A percentile compares a stretch with the other conserved stretches of the same genome.
phyloP scores from a whole-genome alignment of 768 basidiomycete genomes.

The Boletus rubropictus region DNA sequence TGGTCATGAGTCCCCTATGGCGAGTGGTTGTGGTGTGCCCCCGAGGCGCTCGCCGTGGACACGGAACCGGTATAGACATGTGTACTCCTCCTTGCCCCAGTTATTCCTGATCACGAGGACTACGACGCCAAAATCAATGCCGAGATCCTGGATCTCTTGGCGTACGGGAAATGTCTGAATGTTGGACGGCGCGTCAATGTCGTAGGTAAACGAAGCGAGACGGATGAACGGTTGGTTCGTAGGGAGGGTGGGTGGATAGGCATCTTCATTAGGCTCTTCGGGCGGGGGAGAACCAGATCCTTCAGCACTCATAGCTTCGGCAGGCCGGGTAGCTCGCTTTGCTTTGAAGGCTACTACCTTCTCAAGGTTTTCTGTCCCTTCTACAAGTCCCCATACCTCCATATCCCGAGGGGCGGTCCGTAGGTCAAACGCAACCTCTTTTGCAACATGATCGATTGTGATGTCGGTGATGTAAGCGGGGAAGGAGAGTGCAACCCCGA shows the following conservation, averaged over 20 bases:
- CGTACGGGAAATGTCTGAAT: conserved; percentile 80
- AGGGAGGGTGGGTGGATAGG: conserved; percentile 47
- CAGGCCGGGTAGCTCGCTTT: conserved; percentile 35
- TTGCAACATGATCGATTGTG: conserved; percentile 83
- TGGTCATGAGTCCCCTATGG: conserved; percentile 21
- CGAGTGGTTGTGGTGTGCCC: conserved; percentile 35
- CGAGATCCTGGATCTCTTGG: conserved; percentile 59
- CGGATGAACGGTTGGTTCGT: conserved; percentile 49
- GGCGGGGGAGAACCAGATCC: conserved; percentile 19
- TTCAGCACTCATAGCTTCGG: conserved; percentile 30
- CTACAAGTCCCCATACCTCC: conserved; percentile 89
- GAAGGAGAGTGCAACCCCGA: conserved; percentile 74
- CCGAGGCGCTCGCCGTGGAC: conserved; percentile 63
- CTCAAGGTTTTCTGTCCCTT: conserved; percentile 63
- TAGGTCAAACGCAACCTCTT: conserved; percentile 77
- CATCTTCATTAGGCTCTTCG: conserved; percentile 30
- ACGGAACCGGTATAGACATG: conserved; percentile 84
- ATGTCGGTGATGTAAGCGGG: conserved; percentile 55
- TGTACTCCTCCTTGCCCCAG: conserved; percentile 79
- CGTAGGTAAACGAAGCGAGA: conserved; percentile 64
- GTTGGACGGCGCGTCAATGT: conserved; percentile 45
- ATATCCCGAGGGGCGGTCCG: conserved; percentile 77
- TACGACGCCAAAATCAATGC: conserved; percentile 81
- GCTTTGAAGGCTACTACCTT: conserved; percentile 54
- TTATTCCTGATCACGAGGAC: conserved; percentile 76